Evolutionary conservation across 1,139 yeast species (phyloP).

Genomic region (Saccharomycopsis phalli): DNA sequence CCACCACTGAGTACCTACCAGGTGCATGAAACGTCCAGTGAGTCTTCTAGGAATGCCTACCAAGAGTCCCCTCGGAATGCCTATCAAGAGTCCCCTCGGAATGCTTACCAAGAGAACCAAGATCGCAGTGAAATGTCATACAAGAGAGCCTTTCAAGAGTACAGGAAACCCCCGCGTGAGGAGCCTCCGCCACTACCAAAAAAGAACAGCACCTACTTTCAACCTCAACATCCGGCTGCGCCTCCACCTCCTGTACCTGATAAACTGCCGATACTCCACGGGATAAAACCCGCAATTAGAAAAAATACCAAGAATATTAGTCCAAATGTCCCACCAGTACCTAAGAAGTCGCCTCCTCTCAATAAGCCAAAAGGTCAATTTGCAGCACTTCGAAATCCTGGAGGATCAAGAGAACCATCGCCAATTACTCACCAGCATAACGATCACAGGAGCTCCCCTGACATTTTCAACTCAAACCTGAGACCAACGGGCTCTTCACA

Average conservation of each 20-base stretch:
- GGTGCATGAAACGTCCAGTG: background rate
- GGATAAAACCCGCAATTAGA: too few relatives aligned
- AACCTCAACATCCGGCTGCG: slow-evolving; percentile 7
- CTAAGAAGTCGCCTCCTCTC: too few relatives aligned
- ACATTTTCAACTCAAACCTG: background rate
- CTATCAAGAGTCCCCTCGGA: background rate
- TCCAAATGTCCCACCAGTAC: too few relatives aligned
- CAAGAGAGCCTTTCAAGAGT: background rate
- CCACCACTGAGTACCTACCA: background rate
- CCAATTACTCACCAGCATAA: too few relatives aligned
- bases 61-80: background rate
- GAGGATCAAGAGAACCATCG: too few relatives aligned
- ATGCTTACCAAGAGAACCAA: background rate
- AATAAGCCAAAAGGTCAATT: too few relatives aligned
- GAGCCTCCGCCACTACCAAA: slow-evolving; percentile 7
- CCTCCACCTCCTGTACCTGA: slow-evolving; percentile 19
- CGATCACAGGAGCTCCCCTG: too few relatives aligned
- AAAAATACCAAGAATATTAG: too few relatives aligned
- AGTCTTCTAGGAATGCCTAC: background rate
- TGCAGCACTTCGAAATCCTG: too few relatives aligned
- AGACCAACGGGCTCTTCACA: too few relatives aligned
- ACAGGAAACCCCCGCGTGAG: background rate
- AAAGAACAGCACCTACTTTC: slow-evolving; percentile 3
- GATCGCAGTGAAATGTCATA: background rate
- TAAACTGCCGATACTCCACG: too few relatives aligned